Percentiles rank a stretch among this genome's conserved stretches.
These are phyloP conservation scores for Cenococcum geophilum DNA, from an alignment of 495 filamentous ascomycete species.

Conservation along the genomic window DNA sequence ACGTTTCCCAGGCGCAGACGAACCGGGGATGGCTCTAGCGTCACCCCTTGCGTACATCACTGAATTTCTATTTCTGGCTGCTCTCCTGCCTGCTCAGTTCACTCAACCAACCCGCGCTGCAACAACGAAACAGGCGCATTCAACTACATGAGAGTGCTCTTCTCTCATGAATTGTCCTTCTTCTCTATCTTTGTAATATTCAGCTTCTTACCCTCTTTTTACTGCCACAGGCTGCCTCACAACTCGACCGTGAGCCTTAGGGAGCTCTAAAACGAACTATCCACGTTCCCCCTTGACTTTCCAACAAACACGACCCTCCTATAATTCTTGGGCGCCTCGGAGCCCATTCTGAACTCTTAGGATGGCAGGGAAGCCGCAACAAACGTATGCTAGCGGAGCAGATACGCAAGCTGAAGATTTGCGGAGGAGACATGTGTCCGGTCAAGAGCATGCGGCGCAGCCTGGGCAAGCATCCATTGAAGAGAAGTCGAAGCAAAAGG, in stretches of 20 bases:
- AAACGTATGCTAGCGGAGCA: constrained; percentile 55
- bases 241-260: constrained; percentile 6
- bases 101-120: not conserved
- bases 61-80: not conserved
- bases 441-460: constrained; percentile 41
- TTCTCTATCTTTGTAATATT: constrained; percentile 21
- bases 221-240: not conserved
- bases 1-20: too few relatives aligned
- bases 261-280: not conserved
- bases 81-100: not conserved
- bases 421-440: constrained; percentile 67
- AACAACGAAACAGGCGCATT: not conserved
- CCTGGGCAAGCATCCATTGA: constrained; percentile 41
- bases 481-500: constrained; percentile 65
- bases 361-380: constrained; percentile 31
- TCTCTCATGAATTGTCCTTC: constrained; percentile 5
- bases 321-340: not conserved
- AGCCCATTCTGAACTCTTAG: constrained; percentile 10
- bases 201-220: constrained; percentile 20
- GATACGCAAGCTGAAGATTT: constrained; percentile 58
- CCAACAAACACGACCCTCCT: constrained; percentile 1
- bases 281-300: not conserved
- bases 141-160: not conserved
- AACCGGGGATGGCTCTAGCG: too few relatives aligned
- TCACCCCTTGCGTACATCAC: not conserved